These are phyloP conservation scores for Trichoderma sp. DNA, from an alignment of 2,329 filamentous ascomycete genomes.

Conservation along the genomic window DNA sequence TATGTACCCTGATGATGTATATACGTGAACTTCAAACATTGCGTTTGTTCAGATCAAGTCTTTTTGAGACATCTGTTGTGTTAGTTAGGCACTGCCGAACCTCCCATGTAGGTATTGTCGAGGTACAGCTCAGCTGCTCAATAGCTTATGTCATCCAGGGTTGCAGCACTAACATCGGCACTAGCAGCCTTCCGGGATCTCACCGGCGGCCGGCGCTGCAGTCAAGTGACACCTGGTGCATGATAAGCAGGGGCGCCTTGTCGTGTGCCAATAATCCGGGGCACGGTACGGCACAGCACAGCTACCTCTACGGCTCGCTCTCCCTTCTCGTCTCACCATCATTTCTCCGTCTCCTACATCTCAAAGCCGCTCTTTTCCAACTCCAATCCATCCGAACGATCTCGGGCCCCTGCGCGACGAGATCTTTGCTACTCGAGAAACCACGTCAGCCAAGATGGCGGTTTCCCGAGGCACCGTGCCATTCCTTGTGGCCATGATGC, in stretches of 20 bases:
- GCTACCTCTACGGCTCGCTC: neutral
- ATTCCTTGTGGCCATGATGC: constrained; percentile 92
- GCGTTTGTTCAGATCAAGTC: neutral
- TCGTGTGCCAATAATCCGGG: constrained; percentile 7
- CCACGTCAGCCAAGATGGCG: constrained; percentile 53
- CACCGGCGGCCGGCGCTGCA: neutral
- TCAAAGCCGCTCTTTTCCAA: neutral
- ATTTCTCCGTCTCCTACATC: neutral
- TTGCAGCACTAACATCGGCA: neutral
- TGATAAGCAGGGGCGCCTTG: constrained; percentile 19
- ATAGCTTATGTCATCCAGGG: constrained; percentile 1
- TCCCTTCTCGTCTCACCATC: neutral
- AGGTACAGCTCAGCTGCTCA: neutral
- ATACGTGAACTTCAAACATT: no score
- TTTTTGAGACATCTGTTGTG: neutral
- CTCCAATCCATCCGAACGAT: neutral
- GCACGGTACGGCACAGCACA: neutral
- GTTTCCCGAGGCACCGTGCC: constrained; percentile 72
- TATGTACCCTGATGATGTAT: neutral
- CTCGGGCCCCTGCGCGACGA: neutral
- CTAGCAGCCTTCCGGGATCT: constrained; percentile 12
- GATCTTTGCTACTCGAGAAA: neutral
- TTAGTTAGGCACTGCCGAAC: neutral
- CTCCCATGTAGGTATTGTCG: neutral
- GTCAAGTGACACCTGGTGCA: constrained; percentile 16